Percentiles rank a stretch among this genome's conserved stretches.
Conservation (phyloP, 208 protist species). For the Acanthamoeba sp. region DNA sequence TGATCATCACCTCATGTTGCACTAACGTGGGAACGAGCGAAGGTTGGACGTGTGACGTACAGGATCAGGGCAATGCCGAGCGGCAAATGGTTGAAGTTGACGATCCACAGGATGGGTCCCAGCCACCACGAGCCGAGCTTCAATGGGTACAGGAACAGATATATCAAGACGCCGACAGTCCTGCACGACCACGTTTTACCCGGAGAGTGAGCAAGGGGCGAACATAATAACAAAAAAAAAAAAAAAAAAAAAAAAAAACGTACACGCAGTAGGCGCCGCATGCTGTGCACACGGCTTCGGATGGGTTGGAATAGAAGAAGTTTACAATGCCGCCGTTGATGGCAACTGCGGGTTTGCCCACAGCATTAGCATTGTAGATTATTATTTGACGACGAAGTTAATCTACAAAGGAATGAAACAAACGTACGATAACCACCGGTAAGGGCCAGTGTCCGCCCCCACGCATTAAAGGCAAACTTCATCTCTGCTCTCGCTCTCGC, state of each 20-base stretch:
- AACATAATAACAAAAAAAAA: not conserved
- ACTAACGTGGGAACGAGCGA: not conserved
- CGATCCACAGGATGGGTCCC: slow-evolving; percentile 40
- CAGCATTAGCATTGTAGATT: too few relatives aligned
- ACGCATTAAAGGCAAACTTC: slow-evolving; percentile 53
- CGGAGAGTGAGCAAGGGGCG: not conserved
- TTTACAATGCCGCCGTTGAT: slow-evolving; percentile 57
- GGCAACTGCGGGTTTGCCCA: not conserved
- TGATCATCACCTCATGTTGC: too few relatives aligned
- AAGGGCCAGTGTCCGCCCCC: slow-evolving; percentile 48
- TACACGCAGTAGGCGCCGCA: slow-evolving; percentile 44
- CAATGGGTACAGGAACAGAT: slow-evolving; percentile 18
- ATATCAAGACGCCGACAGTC: slow-evolving; percentile 24
- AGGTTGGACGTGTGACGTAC: not conserved
- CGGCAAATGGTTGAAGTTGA: slow-evolving; percentile 59
- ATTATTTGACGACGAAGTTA: too few relatives aligned
- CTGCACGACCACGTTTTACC: not conserved
- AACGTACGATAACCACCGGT: slow-evolving; percentile 40
- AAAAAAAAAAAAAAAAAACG: not conserved
- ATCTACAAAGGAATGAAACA: too few relatives aligned
- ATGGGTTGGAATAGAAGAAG: slow-evolving; percentile 42
- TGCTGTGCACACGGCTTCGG: not conserved
- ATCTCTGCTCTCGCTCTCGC: not conserved
- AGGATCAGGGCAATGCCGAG: slow-evolving; percentile 32
- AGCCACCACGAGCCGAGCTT: slow-evolving; percentile 20